phyloP scores from a whole-genome alignment of 805 yeast species.

The Wickerhamiella vanderwaltii region DNA sequence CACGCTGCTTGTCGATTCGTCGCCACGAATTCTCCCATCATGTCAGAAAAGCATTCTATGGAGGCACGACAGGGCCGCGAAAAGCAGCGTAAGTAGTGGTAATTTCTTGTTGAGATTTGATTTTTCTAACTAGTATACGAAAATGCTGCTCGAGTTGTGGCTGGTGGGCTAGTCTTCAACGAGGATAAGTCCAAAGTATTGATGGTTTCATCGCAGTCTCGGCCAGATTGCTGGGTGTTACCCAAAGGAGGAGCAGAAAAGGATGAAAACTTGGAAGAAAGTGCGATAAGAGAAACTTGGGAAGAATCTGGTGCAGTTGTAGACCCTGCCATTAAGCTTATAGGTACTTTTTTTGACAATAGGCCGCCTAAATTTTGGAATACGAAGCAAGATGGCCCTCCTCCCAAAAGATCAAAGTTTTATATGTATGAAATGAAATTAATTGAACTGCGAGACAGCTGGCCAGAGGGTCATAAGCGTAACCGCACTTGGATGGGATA shows the following conservation, averaged over 20 bases:
- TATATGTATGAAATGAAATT: constrained; percentile 74
- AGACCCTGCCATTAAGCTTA: constrained; percentile 32
- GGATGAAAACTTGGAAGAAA: constrained; percentile 47
- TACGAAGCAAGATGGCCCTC: constrained; percentile 22
- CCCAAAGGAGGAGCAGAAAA: constrained; percentile 94
- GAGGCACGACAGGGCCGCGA: constrained; percentile 30
- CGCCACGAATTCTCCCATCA: too few species aligned
- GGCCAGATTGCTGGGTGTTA: constrained; percentile 63
- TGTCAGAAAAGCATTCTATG: constrained; percentile 24
- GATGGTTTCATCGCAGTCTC: constrained; percentile 64
- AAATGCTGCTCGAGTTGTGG: constrained; percentile 73
- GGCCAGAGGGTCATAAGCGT: constrained; percentile 66
- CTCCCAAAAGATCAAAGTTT: constrained; percentile 70
- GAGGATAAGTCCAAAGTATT: constrained; percentile 45
- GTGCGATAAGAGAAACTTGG: constrained; percentile 90
- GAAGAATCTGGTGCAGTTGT: constrained; percentile 93
- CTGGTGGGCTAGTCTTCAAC: constrained; percentile 77
- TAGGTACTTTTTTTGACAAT: constrained; percentile 59
- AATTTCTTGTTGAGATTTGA: neutral
- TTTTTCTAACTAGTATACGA: constrained; percentile 32
- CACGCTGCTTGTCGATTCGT: too few species aligned
- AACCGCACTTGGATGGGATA: constrained; percentile 56
- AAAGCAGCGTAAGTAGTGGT: constrained; percentile 23
- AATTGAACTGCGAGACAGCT: constrained; percentile 40
- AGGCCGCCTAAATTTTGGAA: constrained; percentile 39